Conservation (phyloP, 495 filamentous ascomycete genomes). For the Filosporella fistucella region DNA sequence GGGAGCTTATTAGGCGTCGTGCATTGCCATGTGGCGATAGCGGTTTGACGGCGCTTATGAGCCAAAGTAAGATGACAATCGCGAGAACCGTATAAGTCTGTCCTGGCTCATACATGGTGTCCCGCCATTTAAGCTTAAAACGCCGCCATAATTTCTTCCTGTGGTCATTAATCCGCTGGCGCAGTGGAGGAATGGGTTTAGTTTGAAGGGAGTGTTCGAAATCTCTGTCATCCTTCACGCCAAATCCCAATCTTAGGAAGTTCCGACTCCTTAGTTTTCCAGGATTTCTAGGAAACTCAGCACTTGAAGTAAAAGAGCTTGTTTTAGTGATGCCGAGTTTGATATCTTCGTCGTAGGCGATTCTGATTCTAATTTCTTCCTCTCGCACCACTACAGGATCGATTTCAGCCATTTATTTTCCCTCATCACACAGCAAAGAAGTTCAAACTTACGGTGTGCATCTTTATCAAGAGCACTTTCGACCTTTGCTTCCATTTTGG, state of each 20-base stretch:
- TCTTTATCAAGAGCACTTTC: neutral
- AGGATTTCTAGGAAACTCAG: neutral
- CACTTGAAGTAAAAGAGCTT: neutral
- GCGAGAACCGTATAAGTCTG: neutral
- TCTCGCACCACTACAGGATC: neutral
- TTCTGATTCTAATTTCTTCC: neutral
- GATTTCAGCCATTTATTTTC: neutral
- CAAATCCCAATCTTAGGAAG: neutral
- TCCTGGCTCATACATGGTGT: neutral
- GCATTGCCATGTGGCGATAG: neutral
- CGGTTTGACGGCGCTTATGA: neutral
- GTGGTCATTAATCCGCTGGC: neutral
- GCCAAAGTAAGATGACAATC: neutral
- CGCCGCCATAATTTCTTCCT: neutral
- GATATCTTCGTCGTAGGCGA: neutral
- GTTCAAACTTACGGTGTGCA: neutral
- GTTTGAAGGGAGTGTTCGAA: neutral
- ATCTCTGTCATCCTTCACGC: neutral
- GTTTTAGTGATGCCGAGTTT: neutral
- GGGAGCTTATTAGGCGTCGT: neutral
- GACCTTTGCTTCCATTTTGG: neutral
- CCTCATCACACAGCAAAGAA: neutral
- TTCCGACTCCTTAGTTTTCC: neutral
- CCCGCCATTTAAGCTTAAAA: neutral
- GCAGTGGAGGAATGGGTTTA: neutral